Base-by-base conservation (phyloP, 257 asterid species). In the Petrea volubilis region DNA sequence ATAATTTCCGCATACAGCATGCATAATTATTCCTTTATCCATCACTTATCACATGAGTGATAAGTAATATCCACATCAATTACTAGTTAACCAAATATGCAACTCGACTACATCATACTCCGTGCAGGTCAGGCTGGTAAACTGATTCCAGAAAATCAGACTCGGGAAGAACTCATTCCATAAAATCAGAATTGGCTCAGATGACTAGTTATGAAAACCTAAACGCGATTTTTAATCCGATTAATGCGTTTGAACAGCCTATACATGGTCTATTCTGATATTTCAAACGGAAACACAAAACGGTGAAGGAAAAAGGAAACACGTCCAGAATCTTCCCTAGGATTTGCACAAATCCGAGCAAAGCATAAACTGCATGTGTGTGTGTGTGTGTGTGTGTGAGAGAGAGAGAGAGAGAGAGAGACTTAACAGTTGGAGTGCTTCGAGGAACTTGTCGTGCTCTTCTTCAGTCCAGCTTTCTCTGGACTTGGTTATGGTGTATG, bases 381-480 rank as follows among this genome's bases (percentile, higher is more conserved):
- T n/a, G n/a, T n/a, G n/a, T n/a, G n/a, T n/a, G n/a, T n/a, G n/a
- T n/a, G n/a, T n/a, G n/a, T n/a, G n/a, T n/a, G n/a, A n/a, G n/a
- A n/a, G n/a, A n/a, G n/a, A n/a, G n/a, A 38, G 9, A 72, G 4
- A 41, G 2, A 55, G 23, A 50, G 82, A 64, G 33, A 65, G n/a
- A 47, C 79, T 79, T 74, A 75, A 91, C 97, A 91, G 90, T 77
- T 91, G 97, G 23, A 91, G 92, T 29, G 97, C 97, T 85, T 91
- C 96, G 5, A 91, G 90, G 78, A 91, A 91, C 81, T 91, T 91
- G 80, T 91, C 96, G 73, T 91, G 97, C 78, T 91, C 97, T 77
- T 91, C 97, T 20, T 88, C 97, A 1, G 90, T 87, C 97, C 97
- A 91, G 81, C 96, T 91, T 74, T 91, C 95, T 65, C 97, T 83